phyloP scores from a whole-genome alignment of 768 basidiomycete genomes.

The Amanita exitialis region DNA sequence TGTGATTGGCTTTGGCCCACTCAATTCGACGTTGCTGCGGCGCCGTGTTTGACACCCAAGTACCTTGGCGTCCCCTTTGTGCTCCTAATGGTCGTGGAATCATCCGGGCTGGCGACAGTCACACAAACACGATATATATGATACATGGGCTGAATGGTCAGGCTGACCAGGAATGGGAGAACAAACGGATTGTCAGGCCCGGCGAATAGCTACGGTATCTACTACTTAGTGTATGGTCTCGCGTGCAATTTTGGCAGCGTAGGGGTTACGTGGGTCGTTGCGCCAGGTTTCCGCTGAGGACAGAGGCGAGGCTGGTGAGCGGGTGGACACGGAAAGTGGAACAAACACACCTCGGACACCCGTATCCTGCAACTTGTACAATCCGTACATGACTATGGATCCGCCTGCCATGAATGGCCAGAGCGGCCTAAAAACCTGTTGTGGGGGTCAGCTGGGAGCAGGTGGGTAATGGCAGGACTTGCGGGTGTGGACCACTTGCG shows the following conservation, averaged over 20 bases:
- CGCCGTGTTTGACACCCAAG: too few relatives aligned
- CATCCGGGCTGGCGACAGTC: conserved; percentile 72
- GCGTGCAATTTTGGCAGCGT: conserved; percentile 49
- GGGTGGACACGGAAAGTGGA: not conserved
- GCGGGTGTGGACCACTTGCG: conserved; percentile 77
- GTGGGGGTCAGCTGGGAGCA: conserved; percentile 8
- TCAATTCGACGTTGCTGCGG: too few relatives aligned
- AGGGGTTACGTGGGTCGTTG: conserved; percentile 59
- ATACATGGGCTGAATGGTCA: conserved; percentile 56
- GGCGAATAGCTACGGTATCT: conserved; percentile 34
- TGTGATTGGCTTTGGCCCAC: too few relatives aligned
- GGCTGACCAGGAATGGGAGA: conserved; percentile 74
- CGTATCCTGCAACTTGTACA: conserved; percentile 56
- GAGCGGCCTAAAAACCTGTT: conserved; percentile 59
- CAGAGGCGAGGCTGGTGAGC: too few relatives aligned
- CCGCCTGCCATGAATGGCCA: conserved; percentile 75
- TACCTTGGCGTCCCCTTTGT: conserved; percentile 91
- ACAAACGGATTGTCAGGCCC: conserved; percentile 73
- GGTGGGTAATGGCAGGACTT: conserved; percentile 22
- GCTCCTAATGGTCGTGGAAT: conserved; percentile 74
- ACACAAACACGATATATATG: conserved; percentile 60
- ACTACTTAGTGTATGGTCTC: conserved; percentile 34
- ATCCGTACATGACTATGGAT: conserved; percentile 53
- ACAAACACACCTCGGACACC: conserved; percentile 66
- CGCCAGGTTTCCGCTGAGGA: conserved; percentile 26